phyloP scores from a whole-genome alignment of 495 filamentous ascomycete genomes.

The Penicillium odoratum region DNA sequence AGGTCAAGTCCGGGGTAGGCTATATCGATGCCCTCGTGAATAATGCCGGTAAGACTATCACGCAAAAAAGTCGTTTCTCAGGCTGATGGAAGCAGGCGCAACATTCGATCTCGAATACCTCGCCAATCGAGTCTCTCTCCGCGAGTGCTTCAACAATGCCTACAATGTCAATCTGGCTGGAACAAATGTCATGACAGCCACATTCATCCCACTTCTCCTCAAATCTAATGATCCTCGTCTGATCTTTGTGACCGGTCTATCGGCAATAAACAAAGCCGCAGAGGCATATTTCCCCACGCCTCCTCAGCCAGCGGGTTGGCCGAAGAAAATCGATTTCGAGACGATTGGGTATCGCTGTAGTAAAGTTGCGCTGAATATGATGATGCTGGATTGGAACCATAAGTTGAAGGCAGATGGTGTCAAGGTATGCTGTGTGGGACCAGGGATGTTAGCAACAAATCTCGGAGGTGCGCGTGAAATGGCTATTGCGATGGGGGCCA shows the following conservation, averaged over 20 bases:
- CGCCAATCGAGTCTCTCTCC: constrained; percentile 33
- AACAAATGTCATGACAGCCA: constrained; percentile 44
- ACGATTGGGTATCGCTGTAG: constrained; percentile 33
- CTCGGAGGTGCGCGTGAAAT: constrained; percentile 26
- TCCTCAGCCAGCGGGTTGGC: constrained; percentile 41
- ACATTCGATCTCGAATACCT: constrained; percentile 30
- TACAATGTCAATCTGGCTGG: constrained; percentile 52
- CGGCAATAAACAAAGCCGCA: constrained; percentile 21
- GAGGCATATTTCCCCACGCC: constrained; percentile 20
- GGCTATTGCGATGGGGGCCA: constrained; percentile 32
- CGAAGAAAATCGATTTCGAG: constrained; percentile 39
- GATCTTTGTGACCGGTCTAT: constrained; percentile 46
- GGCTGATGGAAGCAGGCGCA: constrained; percentile 22
- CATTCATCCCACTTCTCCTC: constrained; percentile 51
- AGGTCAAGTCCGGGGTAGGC: constrained; percentile 31
- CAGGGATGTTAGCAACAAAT: constrained; percentile 35
- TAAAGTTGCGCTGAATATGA: constrained; percentile 39
- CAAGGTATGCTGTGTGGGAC: constrained; percentile 36
- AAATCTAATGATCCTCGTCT: constrained; percentile 47
- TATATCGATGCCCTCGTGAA: constrained; percentile 44
- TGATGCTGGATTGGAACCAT: constrained; percentile 34
- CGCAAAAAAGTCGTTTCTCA: neutral
- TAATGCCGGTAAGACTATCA: constrained; percentile 32
- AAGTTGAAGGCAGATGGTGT: constrained; percentile 38
- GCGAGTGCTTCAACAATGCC: constrained; percentile 45